phyloP scores from a whole-genome alignment of 2,329 filamentous ascomycete species.

The Aspergillus sp. region DNA sequence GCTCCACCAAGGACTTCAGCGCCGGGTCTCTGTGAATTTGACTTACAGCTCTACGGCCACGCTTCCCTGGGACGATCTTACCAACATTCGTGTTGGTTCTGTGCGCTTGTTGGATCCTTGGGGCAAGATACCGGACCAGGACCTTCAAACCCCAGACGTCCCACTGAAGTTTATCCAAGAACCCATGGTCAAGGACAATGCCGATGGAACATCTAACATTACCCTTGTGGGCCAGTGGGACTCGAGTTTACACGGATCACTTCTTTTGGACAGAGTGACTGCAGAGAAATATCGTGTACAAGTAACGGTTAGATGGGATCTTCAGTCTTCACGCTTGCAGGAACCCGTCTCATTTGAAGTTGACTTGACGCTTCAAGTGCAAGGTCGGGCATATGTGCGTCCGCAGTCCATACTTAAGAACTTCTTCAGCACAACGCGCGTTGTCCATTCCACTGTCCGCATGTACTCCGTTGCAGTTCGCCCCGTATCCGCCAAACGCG shows the following conservation, averaged over 20 bases:
- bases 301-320: conserved; percentile 82
- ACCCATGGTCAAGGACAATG: conserved; percentile 78
- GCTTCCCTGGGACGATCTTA: conserved; percentile 84
- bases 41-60: conserved; percentile 87
- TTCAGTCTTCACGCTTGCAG: conserved; percentile 78
- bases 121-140: conserved; percentile 80
- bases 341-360: conserved; percentile 85
- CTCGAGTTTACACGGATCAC: conserved; percentile 84
- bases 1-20: conserved; percentile 89
- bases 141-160: conserved; percentile 70
- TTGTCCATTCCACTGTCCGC: conserved; percentile 81
- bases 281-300: conserved; percentile 92
- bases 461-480: conserved; percentile 86
- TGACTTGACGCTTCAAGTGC: conserved; percentile 77
- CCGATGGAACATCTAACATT: conserved; percentile 85
- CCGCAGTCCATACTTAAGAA: conserved; percentile 84
- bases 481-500: conserved; percentile 84
- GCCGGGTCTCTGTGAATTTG: conserved; percentile 82
- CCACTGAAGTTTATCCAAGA: conserved; percentile 73
- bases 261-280: conserved; percentile 91
- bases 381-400: conserved; percentile 79
- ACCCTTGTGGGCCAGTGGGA: conserved; percentile 94
- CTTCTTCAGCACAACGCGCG: conserved; percentile 78
- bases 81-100: conserved; percentile 72
- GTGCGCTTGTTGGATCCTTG: conserved; percentile 81